Evolutionary conservation across 352 stramenopile species (phyloP), one percentile per base, ranked within the genome.

Genomic region (Pythium inflatum): DNA sequence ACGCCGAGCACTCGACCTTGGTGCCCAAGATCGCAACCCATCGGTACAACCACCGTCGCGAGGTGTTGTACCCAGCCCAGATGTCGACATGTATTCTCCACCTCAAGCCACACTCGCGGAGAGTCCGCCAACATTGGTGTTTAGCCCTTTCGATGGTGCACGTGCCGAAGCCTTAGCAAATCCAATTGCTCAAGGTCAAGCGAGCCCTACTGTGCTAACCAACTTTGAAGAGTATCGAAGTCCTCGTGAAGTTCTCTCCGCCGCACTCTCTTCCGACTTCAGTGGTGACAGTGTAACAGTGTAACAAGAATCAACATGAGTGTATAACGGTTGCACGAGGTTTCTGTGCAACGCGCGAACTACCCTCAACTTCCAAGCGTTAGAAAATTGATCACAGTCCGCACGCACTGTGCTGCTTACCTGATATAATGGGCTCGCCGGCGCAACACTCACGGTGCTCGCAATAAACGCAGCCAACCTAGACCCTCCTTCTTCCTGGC

Each of bases 51-150:
- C 3, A 57, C 12, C 25, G 2, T 2, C 12, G 46, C 24, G 1
- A n/a, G 28, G 9, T 40, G 49, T 8, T 8, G n/a, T 59, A 16
- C 28, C 13, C 40, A n/a, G 11, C 30, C 7, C 20, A 14, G 28
- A 45, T 43, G 2, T 14, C 13, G n/a, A n/a, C n/a, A n/a, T n/a
- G n/a, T n/a, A n/a, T n/a, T n/a, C n/a, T n/a, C n/a, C n/a, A n/a
- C n/a, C 24, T 30, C 18, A 43, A 43, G 2, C 51, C 51, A 28
- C 16, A n/a, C n/a, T n/a, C n/a, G n/a, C 33, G 20, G 27, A 59
- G 31, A 59, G 51, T 27, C 27, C 51, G 22, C 51, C 51, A 30
- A 59, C 51, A 11, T 22, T 59, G 6, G 46, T 54, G 5, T 54
- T 54, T 14, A 54, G 46, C 24, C 46, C 46, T n/a, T 54, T 54